Evolutionary conservation across 1,139 yeast species (phyloP).

Genomic region (Casaregolazyma suthepensis): DNA sequence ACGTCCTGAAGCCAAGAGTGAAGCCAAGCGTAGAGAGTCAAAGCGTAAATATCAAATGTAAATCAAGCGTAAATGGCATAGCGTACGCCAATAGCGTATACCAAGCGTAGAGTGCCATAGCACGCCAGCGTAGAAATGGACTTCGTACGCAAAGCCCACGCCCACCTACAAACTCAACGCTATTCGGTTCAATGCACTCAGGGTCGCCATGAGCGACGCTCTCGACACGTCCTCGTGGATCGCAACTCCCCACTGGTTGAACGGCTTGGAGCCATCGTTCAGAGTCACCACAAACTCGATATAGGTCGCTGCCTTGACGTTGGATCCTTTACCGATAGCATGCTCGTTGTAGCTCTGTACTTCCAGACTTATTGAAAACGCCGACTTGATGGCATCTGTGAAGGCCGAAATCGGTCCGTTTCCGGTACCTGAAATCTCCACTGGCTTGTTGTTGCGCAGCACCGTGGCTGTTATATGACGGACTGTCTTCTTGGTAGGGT

Average conservation of each 20-base stretch:
- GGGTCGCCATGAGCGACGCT: slow-evolving; percentile 76
- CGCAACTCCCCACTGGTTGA: slow-evolving; percentile 87
- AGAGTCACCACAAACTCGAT: slow-evolving; percentile 51
- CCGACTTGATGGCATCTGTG: slow-evolving; percentile 63
- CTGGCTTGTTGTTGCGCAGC: slow-evolving; percentile 40
- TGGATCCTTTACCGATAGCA: slow-evolving; percentile 81
- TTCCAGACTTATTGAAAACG: slow-evolving; percentile 54
- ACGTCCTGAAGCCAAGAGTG: too few species aligned
- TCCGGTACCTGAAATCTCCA: slow-evolving; percentile 63
- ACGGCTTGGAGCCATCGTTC: slow-evolving; percentile 36
- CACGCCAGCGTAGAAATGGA: too few species aligned
- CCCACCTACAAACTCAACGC: slow-evolving; percentile 8
- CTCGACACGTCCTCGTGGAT: slow-evolving; percentile 88
- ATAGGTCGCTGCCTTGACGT: slow-evolving; percentile 85
- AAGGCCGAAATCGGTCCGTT: slow-evolving; percentile 96
- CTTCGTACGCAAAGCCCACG: too few species aligned
- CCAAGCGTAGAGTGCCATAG: too few species aligned
- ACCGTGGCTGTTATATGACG: slow-evolving; percentile 49
- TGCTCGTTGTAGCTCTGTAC: slow-evolving; percentile 89
- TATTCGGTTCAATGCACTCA: slow-evolving; percentile 58
- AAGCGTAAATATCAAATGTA: too few species aligned
- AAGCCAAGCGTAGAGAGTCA: too few species aligned
- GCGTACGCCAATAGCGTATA: too few species aligned
- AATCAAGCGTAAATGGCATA: too few species aligned
- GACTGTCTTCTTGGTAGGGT: slow-evolving; percentile 29